These are phyloP conservation scores for Stylosanthes scabra DNA, from an alignment of 331 rosid species.

Conservation along the genomic window DNA sequence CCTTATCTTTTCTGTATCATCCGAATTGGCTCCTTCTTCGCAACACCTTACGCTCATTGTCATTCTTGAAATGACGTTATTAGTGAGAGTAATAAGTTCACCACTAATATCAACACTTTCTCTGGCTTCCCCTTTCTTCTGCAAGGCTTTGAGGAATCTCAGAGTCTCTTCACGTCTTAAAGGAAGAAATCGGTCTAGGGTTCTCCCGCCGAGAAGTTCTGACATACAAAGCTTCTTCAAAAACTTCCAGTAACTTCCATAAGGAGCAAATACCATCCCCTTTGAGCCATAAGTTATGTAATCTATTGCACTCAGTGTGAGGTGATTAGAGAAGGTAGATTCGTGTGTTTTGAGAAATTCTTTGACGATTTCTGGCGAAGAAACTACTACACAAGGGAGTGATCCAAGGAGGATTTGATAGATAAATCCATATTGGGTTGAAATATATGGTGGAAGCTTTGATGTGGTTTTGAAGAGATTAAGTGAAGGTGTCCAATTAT, in stretches of 20 bases:
- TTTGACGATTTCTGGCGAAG: conserved; percentile 26
- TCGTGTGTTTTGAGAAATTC: conserved; percentile 42
- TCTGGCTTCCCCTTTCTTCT: conserved; percentile 30
- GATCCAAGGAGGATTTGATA: neutral
- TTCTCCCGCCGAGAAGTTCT: conserved; percentile 34
- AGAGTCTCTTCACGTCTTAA: conserved; percentile 28
- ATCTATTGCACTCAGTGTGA: neutral
- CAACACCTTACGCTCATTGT: neutral
- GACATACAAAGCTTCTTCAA: conserved; percentile 43
- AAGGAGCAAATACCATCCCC: conserved; percentile 34
- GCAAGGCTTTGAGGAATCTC: conserved; percentile 16
- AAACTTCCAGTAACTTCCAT: conserved; percentile 47
- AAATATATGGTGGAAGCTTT: conserved; percentile 32
- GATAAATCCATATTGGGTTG: conserved; percentile 45
- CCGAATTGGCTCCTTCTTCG: neutral
- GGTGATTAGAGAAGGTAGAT: conserved; percentile 22
- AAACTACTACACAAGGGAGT: conserved; percentile 12
- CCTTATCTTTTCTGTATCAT: conserved; percentile 18
- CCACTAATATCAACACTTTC: conserved; percentile 35
- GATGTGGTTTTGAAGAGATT: conserved; percentile 21
- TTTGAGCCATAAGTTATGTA: conserved; percentile 31
- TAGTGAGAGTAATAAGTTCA: conserved; percentile 29
- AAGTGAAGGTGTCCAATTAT: no score
- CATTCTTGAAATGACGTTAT: conserved; percentile 39
- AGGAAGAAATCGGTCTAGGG: conserved; percentile 15